phyloP scores from a whole-genome alignment of 2,329 filamentous ascomycete genomes.

The Tolypocladium cylindrosporum region DNA sequence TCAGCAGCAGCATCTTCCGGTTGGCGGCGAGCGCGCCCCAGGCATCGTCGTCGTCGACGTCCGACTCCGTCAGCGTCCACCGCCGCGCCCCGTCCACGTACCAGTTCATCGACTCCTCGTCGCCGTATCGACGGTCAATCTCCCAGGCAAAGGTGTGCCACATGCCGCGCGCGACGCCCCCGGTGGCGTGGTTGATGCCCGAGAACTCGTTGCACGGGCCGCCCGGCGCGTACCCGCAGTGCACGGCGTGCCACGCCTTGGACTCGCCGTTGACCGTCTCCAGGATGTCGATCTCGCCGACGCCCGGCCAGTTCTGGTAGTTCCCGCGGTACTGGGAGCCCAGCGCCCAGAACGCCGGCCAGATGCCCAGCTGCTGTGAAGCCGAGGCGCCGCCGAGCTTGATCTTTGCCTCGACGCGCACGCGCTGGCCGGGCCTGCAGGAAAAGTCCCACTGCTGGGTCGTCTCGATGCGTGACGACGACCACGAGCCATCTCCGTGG shows the following conservation, averaged over 20 bases:
- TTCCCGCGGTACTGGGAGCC: constrained; percentile 26
- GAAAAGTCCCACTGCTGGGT: constrained; percentile 19
- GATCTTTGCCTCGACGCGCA: constrained; percentile 28
- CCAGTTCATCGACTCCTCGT: constrained; percentile 23
- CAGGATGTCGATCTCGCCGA: constrained; percentile 35
- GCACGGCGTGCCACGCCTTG: constrained; percentile 25
- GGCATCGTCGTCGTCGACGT: constrained; percentile 14
- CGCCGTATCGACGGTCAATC: constrained; percentile 18
- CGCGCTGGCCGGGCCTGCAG: constrained; percentile 19
- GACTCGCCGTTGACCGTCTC: constrained; percentile 29
- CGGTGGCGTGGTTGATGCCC: constrained; percentile 16
- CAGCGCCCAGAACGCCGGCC: constrained; percentile 37
- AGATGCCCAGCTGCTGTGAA: constrained; percentile 26
- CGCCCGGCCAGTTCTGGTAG: constrained; percentile 28
- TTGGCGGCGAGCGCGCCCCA: constrained; percentile 21
- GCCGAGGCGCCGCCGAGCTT: constrained; percentile 19
- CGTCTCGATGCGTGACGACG: constrained; percentile 34
- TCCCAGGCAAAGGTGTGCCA: constrained; percentile 23
- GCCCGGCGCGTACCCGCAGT: constrained; percentile 28
- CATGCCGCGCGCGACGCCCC: constrained; percentile 13
- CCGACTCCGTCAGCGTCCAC: constrained; percentile 15
- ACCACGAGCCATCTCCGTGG: constrained; percentile 25
- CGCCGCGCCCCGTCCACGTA: constrained; percentile 19
- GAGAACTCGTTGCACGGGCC: constrained; percentile 31
- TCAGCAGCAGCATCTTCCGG: constrained; percentile 25